A percentile compares a stretch with the other conserved stretches of the same genome.
These are phyloP conservation scores for Trichoderma asperelloides DNA, from an alignment of 495 filamentous ascomycete species.

Conservation along the genomic window DNA sequence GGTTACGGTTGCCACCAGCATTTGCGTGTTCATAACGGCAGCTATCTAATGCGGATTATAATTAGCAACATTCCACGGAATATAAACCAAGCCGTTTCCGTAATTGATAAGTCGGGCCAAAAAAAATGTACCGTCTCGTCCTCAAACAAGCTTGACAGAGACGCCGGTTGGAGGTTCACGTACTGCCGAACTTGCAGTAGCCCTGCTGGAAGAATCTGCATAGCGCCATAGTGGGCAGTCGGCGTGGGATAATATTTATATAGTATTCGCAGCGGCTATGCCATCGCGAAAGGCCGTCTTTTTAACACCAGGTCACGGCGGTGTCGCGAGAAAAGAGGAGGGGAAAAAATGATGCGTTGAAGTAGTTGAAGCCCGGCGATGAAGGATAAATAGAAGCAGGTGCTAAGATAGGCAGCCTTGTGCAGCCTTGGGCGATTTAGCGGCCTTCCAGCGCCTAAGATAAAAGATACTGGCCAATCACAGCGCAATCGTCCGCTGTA, in stretches of 20 bases:
- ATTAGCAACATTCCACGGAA: not conserved
- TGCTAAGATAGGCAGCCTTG: not conserved
- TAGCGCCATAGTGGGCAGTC: slow-evolving; percentile 39
- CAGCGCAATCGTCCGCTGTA: not conserved
- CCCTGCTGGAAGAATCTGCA: slow-evolving; percentile 69
- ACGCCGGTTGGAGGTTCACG: slow-evolving; percentile 8
- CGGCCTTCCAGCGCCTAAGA: not conserved
- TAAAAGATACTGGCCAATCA: not conserved
- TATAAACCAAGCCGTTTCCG: not conserved
- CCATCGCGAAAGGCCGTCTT: not conserved
- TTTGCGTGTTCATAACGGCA: slow-evolving; percentile 40
- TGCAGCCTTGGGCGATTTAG: not conserved
- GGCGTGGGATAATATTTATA: not conserved
- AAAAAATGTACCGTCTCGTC: not conserved
- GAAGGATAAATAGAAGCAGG: not conserved
- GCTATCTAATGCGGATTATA: slow-evolving; percentile 18
- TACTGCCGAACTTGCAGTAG: slow-evolving; percentile 62
- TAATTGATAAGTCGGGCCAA: slow-evolving; percentile 5
- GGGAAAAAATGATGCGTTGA: not conserved
- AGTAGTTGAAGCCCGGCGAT: not conserved
- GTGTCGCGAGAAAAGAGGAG: not conserved
- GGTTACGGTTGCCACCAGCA: slow-evolving; percentile 19
- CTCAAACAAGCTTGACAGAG: no score
- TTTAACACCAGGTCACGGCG: not conserved
- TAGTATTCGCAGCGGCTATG: not conserved